Conservation (phyloP, 257 asterid species). For the Solanum rostratum region DNA sequence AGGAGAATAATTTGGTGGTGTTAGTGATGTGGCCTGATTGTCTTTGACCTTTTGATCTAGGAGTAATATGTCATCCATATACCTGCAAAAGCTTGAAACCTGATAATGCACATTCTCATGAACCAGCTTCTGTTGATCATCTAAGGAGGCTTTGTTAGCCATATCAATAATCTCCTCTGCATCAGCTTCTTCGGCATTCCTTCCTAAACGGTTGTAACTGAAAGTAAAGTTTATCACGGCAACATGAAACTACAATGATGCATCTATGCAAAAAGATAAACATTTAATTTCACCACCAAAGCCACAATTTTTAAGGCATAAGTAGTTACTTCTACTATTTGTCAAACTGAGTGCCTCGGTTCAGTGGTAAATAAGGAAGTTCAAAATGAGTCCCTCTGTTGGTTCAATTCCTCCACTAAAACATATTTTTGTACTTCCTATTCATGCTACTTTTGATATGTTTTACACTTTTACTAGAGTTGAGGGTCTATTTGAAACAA, state of each 20-base stretch:
- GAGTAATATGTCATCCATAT: constrained; percentile 66
- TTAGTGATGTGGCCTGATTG: constrained; percentile 12
- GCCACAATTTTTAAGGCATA: neutral
- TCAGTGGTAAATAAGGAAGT: neutral
- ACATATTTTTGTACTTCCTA: neutral
- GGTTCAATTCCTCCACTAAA: neutral
- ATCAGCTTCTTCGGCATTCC: constrained; percentile 69
- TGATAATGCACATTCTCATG: constrained; percentile 84
- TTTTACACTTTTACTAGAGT: neutral
- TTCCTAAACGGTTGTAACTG: constrained; percentile 83
- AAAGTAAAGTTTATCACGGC: constrained; percentile 5
- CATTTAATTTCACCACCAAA: neutral
- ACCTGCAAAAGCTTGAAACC: constrained; percentile 30
- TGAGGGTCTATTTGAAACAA: neutral
- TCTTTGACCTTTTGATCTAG: constrained; percentile 28
- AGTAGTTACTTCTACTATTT: neutral
- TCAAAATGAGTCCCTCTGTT: neutral
- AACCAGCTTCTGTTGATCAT: constrained; percentile 75
- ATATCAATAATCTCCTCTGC: constrained; percentile 75
- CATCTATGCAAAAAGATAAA: neutral
- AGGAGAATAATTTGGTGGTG: constrained; percentile 28
- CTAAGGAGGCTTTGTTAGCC: constrained; percentile 56
- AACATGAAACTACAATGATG: neutral
- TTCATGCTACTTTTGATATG: neutral
- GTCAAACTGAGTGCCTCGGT: neutral